A percentile compares a stretch with the other conserved stretches of the same genome.
Conservation (phyloP, 164 flowering plant genomes). For the Stephania japonica region DNA sequence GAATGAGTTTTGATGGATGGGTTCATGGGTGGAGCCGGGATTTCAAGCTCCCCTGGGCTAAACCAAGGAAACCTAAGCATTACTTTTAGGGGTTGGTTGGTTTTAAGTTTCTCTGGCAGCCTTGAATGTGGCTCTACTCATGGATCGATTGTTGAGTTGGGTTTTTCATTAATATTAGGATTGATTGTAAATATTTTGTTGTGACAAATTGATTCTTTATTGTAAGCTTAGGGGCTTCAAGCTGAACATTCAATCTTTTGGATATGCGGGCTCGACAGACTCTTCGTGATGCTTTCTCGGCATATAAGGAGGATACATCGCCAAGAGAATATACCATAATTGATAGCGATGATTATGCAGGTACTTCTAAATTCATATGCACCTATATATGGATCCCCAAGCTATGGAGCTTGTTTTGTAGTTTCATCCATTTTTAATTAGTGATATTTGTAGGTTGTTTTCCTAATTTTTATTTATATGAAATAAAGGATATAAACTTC, state of each 20-base stretch:
- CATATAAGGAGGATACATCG: slow-evolving; percentile 42
- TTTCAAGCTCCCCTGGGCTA: too few species aligned
- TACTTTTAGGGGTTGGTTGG: too few species aligned
- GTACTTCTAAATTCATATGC: slow-evolving; percentile 22
- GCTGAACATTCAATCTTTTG: background rate
- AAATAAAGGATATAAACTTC: background rate
- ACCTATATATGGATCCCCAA: background rate
- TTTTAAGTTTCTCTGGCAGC: too few species aligned
- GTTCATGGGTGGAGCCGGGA: too few species aligned
- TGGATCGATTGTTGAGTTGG: too few species aligned
- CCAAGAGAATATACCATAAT: slow-evolving; percentile 32
- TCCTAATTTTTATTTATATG: background rate
- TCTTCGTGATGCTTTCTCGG: slow-evolving; percentile 35
- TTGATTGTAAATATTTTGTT: background rate
- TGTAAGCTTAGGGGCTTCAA: background rate
- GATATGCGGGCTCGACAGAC: slow-evolving; percentile 47
- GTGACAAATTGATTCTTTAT: background rate
- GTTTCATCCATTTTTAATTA: background rate
- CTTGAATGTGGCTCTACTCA: too few species aligned
- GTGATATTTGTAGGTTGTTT: background rate
- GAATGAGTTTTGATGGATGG: too few species aligned
- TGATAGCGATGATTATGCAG: slow-evolving; percentile 41
- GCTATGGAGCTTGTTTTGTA: background rate
- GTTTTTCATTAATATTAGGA: background rate
- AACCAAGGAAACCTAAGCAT: too few species aligned